Conservation (phyloP, 2,329 filamentous ascomycete species). For the Zymoseptoria brevis region DNA sequence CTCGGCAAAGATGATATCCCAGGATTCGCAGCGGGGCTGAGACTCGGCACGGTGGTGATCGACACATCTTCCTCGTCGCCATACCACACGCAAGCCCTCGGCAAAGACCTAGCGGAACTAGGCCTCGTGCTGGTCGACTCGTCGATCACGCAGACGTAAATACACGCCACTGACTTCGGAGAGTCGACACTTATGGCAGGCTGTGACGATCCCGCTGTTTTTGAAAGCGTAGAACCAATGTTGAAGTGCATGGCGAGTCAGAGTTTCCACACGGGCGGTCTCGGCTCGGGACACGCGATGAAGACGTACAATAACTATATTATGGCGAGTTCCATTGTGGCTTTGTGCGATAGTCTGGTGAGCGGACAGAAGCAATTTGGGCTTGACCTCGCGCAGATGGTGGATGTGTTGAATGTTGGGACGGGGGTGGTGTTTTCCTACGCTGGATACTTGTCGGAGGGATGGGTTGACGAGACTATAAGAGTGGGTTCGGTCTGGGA, state of each 20-base stretch:
- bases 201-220: no score
- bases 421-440: constrained; percentile 33
- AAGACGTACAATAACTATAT: constrained; percentile 34
- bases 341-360: constrained; percentile 26
- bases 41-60: constrained; percentile 28
- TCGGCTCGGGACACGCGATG: constrained; percentile 32
- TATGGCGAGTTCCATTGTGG: constrained; percentile 28
- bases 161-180: constrained; percentile 30
- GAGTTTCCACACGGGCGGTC: constrained; percentile 30
- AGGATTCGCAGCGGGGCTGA: constrained; percentile 18
- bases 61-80: constrained; percentile 32
- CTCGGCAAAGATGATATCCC: constrained; percentile 24
- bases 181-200: constrained; percentile 30
- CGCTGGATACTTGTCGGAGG: constrained; percentile 23
- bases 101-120: constrained; percentile 26
- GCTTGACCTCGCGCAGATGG: constrained; percentile 32
- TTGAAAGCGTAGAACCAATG: no score
- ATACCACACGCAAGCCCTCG: constrained; percentile 29
- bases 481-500: constrained; percentile 30
- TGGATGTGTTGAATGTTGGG: constrained; percentile 36
- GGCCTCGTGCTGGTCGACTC: constrained; percentile 29
- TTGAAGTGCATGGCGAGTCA: constrained; percentile 26
- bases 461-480: constrained; percentile 22
- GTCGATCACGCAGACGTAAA: constrained; percentile 32
- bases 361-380: constrained; percentile 30